These are phyloP conservation scores for Cryptococcus amylolentus DNA, from an alignment of 1,284 basidiomycete species.

Conservation along the genomic window DNA sequence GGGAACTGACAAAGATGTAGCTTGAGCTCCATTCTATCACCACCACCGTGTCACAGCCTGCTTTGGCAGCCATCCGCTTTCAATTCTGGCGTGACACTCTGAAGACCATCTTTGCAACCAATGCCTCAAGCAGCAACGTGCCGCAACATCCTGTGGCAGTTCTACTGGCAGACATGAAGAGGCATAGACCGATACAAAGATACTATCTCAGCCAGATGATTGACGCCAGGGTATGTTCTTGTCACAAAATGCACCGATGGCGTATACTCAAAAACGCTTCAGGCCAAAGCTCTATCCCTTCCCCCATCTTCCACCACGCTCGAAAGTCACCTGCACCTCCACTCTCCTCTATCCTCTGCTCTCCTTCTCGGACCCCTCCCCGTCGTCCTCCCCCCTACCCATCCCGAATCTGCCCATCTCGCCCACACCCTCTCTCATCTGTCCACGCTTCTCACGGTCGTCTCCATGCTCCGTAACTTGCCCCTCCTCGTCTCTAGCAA, in stretches of 20 bases:
- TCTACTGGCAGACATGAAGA: slow-evolving; percentile 63
- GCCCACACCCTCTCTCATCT: slow-evolving; percentile 67
- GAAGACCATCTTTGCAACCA: slow-evolving; percentile 55
- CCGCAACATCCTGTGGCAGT: slow-evolving; percentile 79
- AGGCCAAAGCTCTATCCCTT: slow-evolving; percentile 71
- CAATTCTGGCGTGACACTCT: slow-evolving; percentile 91
- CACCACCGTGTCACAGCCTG: slow-evolving; percentile 71
- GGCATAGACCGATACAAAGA: slow-evolving; percentile 46
- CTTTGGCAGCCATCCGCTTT: slow-evolving; percentile 81
- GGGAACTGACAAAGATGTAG: slow-evolving; percentile 49
- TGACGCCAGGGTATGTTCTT: slow-evolving; percentile 68
- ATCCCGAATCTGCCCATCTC: slow-evolving; percentile 58
- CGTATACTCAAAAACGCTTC: slow-evolving; percentile 2
- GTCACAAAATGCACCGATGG: background rate
- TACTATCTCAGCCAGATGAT: slow-evolving; percentile 83
- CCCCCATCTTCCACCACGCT: slow-evolving; percentile 64
- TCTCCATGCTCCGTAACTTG: slow-evolving; percentile 64
- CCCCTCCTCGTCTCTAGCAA: slow-evolving; percentile 67
- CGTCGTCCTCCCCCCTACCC: slow-evolving; percentile 57
- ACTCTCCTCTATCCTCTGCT: slow-evolving; percentile 74
- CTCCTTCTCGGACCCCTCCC: slow-evolving; percentile 75
- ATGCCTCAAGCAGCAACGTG: slow-evolving; percentile 14
- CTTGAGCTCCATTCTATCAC: slow-evolving; percentile 77
- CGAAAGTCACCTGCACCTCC: slow-evolving; percentile 66
- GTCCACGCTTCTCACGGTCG: slow-evolving; percentile 51